Conservation (phyloP, 352 stramenopile genomes). For the Halophytophthora polymorphica region DNA sequence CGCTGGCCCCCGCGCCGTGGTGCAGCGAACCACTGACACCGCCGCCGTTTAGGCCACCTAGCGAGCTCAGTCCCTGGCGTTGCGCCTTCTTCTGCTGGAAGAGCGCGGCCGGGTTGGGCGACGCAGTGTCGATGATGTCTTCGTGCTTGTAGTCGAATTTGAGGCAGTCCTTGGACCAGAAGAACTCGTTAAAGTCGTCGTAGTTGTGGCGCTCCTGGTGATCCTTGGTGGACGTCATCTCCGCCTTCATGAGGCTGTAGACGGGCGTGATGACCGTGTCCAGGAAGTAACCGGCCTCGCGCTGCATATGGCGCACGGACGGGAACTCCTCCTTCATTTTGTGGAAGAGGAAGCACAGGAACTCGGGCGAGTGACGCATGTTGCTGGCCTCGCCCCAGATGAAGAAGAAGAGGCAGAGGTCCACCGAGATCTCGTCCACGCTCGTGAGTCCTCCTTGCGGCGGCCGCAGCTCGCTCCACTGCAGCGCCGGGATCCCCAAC, state of each 20-base stretch:
- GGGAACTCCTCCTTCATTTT: conserved; percentile 89
- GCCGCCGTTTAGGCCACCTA: conserved; percentile 17
- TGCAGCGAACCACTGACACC: conserved; percentile 15
- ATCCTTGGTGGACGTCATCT: conserved; percentile 91
- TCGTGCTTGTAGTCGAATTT: conserved; percentile 93
- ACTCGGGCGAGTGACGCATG: conserved; percentile 97
- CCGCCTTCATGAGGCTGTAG: conserved; percentile 78
- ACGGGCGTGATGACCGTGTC: conserved; percentile 97
- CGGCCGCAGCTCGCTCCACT: conserved; percentile 62
- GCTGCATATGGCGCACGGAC: conserved; percentile 57
- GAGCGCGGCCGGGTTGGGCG: conserved; percentile 51
- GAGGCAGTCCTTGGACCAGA: conserved; percentile 96
- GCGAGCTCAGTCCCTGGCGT: conserved; percentile 29
- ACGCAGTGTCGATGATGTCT: conserved; percentile 72
- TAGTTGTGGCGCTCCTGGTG: conserved; percentile 97
- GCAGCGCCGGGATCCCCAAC: conserved; percentile 63
- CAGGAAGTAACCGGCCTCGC: conserved; percentile 95
- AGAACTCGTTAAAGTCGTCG: conserved; percentile 99
- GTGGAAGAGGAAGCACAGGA: conserved; percentile 98
- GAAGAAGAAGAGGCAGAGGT: conserved; percentile 96
- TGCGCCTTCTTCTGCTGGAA: conserved; percentile 56
- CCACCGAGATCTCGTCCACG: conserved; percentile 83
- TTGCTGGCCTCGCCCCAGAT: conserved; percentile 99
- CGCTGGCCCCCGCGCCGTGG: conserved; percentile 17
- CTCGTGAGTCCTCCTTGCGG: conserved; percentile 84